Evolutionary conservation across 371 early-diverging fungal genomes (phyloP), one percentile per base, ranked within the genome.

Genomic region (Chytridium lagenaria): DNA sequence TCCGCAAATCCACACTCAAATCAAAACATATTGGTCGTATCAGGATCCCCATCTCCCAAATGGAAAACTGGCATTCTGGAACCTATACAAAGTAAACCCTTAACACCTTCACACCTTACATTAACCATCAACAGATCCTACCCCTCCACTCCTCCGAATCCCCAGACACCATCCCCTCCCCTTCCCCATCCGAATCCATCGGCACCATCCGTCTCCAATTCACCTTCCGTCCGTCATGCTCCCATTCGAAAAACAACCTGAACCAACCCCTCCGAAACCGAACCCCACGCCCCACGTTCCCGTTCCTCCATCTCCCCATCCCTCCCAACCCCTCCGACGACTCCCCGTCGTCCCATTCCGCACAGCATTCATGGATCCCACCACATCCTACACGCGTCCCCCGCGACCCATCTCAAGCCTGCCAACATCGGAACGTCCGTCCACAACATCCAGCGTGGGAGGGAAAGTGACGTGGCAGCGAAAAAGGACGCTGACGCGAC

Each of bases 31-130:
- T 61, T 23, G 61, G 61, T 5, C 30, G 61, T 7, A 34, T 61
- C 36, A 5, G 26, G 15, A 61, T 61, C 10, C 61, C 61, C 7
- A 7, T 61, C 7, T 61, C 37, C 5, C 2, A 2, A 3, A 61
- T 61, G 61, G 61, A 61, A 37, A 61, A 61, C 61, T 61, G 61
- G 61, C 61, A 61, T 36, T 61, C 61, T 10, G 61, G 36, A 34
- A 61, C 34, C 7, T 61, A 61, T 34, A 34, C 23, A 28, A 31
- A 34, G 61, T 61, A 61, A 34, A 10, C 61, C 15, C 36, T 10
- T 34, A 16, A 33, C 12, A 10, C 34, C 34, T 34, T 23, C 15
- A 31, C 5, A 55, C 22, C 10, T 19, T 61, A 5, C 36, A 36
- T 34, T 37, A 3, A 34, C 36, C 61, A 12, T 61, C 30, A 37